phyloP scores from a whole-genome alignment of 106 monocot genomes.

The Apostasia shenzhenica region DNA sequence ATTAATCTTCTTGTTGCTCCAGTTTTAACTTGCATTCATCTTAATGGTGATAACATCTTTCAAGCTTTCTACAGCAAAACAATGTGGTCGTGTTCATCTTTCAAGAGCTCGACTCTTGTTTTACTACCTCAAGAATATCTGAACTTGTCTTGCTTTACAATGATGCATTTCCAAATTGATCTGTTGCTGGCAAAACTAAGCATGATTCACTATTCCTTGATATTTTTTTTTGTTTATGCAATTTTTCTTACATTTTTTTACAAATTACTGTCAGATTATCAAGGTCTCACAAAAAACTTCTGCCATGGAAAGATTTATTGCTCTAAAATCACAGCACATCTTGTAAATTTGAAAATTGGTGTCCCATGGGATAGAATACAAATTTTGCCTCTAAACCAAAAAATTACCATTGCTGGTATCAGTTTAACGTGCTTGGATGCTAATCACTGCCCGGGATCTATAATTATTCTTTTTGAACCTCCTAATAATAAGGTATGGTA shows the following conservation, averaged over 20 bases:
- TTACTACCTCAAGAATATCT: not conserved
- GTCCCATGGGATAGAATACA: conserved; percentile 72
- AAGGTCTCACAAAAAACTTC: conserved; percentile 87
- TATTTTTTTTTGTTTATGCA: not conserved
- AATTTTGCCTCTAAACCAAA: conserved; percentile 74
- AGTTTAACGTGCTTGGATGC: conserved; percentile 86
- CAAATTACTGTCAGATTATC: conserved; percentile 62
- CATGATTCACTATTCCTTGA: too few species aligned
- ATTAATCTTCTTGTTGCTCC: not conserved
- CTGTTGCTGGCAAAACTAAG: too few species aligned
- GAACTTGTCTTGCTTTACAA: not conserved
- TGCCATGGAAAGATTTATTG: conserved; percentile 96
- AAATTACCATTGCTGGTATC: conserved; percentile 55
- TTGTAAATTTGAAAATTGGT: conserved; percentile 86
- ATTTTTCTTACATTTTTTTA: not conserved
- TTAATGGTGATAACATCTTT: not conserved
- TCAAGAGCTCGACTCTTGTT: not conserved
- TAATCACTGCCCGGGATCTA: conserved; percentile 94
- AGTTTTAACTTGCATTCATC: not conserved
- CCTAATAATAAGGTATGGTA: conserved; percentile 75
- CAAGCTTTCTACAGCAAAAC: not conserved
- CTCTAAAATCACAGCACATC: conserved; percentile 83
- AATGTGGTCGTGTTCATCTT: not conserved
- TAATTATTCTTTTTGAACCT: conserved; percentile 93
- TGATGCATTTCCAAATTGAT: too few species aligned